Base-by-base conservation (phyloP, 257 asterid genomes). In the Fraxinus cuspidata region DNA sequence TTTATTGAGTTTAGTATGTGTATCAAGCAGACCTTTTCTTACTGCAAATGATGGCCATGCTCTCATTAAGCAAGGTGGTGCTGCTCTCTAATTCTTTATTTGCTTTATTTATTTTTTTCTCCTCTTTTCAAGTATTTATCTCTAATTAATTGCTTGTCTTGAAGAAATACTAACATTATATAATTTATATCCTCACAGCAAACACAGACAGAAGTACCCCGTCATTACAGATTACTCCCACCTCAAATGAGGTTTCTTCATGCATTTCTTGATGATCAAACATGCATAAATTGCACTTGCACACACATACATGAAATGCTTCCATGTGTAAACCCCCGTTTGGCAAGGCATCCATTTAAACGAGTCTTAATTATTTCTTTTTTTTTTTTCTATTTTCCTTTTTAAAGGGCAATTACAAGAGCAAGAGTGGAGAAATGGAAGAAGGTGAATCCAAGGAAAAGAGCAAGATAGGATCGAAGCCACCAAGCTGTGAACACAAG, bases 401-500 rank as follows among this genome's bases (percentile, higher is more conserved):
- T 28, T 25, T 42, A 16, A n/a, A 84, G 76, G 78, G 63, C 7
- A 8, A 28, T 18, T 19, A 15, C 73, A 60, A 21, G 70, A 47
- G 42, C 19, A 67, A 8, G 58, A 70, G 7, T 28, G 80, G 58
- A 77, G 79, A 18, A 44, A 37, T 32, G 34, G 68, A 49, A 42
- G 66, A 10, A 51, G 67, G 35, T 56, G 75, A 77, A 9, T 23
- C 65, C 70, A 78, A 79, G 13, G 89, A 76, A 76, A 58, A 34
- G 53, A 85, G 77, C 78, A 86, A 74, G 79, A 74, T 91, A 58
- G 98, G 98, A 10, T 94, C 99, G 53, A 88, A 83, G 76, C 91
- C 98, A 63, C 99, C 98, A 42, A 91, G 88, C 63, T 92, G 98
- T 80, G 91, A 85, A 29, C 89, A 92, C 89, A 91, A 87, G 80